phyloP scores from a whole-genome alignment of 192 early-diverging fungal genomes.

The Rhizophlyctis rosea region DNA sequence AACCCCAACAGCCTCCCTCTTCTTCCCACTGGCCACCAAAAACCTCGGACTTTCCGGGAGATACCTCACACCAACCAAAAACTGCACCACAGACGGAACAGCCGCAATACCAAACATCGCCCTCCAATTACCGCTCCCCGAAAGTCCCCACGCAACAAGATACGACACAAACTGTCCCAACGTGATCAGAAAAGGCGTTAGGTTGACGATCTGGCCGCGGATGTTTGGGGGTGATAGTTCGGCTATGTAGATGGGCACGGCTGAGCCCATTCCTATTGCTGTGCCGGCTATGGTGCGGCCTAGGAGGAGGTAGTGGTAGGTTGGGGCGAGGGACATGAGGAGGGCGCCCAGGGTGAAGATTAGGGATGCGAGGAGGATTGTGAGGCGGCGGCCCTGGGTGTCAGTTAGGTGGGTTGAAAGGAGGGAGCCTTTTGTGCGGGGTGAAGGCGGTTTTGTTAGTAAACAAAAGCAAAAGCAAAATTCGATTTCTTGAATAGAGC shows the following conservation, averaged over 20 bases:
- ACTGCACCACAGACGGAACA: conserved; percentile 4
- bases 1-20: conserved; percentile 1
- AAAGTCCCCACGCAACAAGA: not conserved
- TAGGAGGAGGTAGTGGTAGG: not conserved
- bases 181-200: conserved; percentile 75
- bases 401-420: not conserved
- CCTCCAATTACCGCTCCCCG: conserved; percentile 9
- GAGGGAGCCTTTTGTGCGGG: not conserved
- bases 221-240: conserved; percentile 65
- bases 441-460: not conserved
- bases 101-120: conserved; percentile 10
- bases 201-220: conserved; percentile 68
- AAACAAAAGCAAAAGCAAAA: not conserved
- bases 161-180: conserved; percentile 56
- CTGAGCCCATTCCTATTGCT: conserved; percentile 15
- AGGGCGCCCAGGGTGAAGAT: conserved; percentile 1
- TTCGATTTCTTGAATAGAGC: not conserved
- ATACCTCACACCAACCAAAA: not conserved
- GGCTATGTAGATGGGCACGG: conserved; percentile 72
- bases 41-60: conserved; percentile 8
- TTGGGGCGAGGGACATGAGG: conserved; percentile 1
- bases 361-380: conserved; percentile 4
- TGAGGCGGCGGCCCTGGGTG: not conserved
- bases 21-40: conserved; percentile 3
- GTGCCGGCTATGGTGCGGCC: conserved; percentile 7